phyloP scores from a whole-genome alignment of 805 yeast genomes.

The Schwanniomyces sp. region DNA sequence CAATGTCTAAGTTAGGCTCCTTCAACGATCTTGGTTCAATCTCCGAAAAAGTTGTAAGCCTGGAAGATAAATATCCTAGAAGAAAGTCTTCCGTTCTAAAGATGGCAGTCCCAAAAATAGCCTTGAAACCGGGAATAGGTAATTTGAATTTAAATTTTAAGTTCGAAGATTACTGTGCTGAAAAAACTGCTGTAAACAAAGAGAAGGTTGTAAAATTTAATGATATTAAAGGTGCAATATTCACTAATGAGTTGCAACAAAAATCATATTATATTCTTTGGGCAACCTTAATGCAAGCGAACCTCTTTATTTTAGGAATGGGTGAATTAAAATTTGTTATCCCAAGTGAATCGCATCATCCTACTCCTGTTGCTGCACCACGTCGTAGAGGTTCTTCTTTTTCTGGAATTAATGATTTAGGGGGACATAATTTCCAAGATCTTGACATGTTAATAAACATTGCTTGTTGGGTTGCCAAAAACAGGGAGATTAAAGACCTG shows the following conservation, averaged over 20 bases:
- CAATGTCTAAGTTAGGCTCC: conserved; percentile 19
- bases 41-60: conserved; percentile 9
- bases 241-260: conserved; percentile 38
- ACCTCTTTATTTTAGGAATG: conserved; percentile 27
- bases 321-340: conserved; percentile 35
- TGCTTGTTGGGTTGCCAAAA: conserved; percentile 27
- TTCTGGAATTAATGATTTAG: conserved; percentile 37
- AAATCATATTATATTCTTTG: conserved; percentile 35
- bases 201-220: conserved; percentile 12
- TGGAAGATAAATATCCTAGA: conserved; percentile 4
- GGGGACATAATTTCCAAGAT: conserved; percentile 42
- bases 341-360: conserved; percentile 11
- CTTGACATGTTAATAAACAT: conserved; percentile 30
- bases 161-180: conserved; percentile 10
- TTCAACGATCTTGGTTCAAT: conserved; percentile 19
- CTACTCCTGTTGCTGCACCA: conserved; percentile 8
- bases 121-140: conserved; percentile 27
- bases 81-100: conserved; percentile 27
- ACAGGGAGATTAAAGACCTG: conserved; percentile 11
- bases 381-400: conserved; percentile 35
- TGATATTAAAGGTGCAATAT: conserved; percentile 35
- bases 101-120: conserved; percentile 26
- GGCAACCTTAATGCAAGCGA: conserved; percentile 18
- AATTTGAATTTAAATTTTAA: conserved; percentile 4
- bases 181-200: conserved; percentile 2